phyloP scores from a whole-genome alignment of 495 filamentous ascomycete genomes.

The Penicillium macrosclerotiorum region DNA sequence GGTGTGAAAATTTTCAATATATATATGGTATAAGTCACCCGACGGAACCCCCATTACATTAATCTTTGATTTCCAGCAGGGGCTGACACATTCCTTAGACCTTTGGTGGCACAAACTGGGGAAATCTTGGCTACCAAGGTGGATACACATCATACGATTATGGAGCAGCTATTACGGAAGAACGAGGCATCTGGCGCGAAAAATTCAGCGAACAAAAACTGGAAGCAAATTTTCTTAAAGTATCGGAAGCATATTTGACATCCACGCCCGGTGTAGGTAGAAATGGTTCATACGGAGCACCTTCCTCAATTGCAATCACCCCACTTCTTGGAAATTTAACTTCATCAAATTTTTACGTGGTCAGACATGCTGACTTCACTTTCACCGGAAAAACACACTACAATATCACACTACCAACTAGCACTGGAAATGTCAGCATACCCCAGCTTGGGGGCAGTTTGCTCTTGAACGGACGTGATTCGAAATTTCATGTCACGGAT shows the following conservation, averaged over 20 bases:
- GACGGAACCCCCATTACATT: no score
- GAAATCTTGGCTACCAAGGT: slow-evolving; percentile 65
- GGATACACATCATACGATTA: slow-evolving; percentile 71
- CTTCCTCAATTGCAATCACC: slow-evolving; percentile 50
- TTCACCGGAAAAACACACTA: slow-evolving; percentile 49
- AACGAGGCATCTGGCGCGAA: slow-evolving; percentile 57
- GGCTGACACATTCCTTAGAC: slow-evolving; percentile 39
- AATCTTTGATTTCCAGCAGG: no score
- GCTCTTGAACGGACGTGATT: slow-evolving; percentile 64
- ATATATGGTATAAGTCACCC: slow-evolving; percentile 55
- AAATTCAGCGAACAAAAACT: slow-evolving; percentile 75
- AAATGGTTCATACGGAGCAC: slow-evolving; percentile 45
- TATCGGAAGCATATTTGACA: slow-evolving; percentile 60
- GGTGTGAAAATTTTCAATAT: slow-evolving; percentile 57
- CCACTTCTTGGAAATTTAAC: slow-evolving; percentile 45
- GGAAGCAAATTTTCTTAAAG: slow-evolving; percentile 64
- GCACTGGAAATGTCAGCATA: slow-evolving; percentile 53
- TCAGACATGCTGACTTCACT: slow-evolving; percentile 58
- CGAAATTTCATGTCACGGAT: slow-evolving; percentile 67
- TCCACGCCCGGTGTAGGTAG: slow-evolving; percentile 36
- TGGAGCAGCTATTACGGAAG: slow-evolving; percentile 60
- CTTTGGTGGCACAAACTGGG: slow-evolving; percentile 73
- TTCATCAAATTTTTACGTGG: slow-evolving; percentile 54
- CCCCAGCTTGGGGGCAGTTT: slow-evolving; percentile 58
- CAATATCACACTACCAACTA: slow-evolving; percentile 53